These are phyloP conservation scores for Diplocarpon rosae DNA, from an alignment of 2,329 filamentous ascomycete species.

Conservation along the genomic window DNA sequence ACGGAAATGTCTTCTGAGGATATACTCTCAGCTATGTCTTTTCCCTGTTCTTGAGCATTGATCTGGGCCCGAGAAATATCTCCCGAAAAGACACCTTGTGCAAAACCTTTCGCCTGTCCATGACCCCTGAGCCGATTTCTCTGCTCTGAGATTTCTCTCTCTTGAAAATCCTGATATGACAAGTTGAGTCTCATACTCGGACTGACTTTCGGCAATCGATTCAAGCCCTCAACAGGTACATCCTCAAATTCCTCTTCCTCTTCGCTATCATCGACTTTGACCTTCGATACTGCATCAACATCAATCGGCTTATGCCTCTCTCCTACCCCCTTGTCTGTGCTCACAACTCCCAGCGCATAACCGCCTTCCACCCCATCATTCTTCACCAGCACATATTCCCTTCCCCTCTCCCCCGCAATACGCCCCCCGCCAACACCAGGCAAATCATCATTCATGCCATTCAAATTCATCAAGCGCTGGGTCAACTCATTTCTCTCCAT, in stretches of 20 bases:
- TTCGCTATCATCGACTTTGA: conserved; percentile 44
- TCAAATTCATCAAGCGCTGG: conserved; percentile 86
- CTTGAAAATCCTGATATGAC: conserved; percentile 21
- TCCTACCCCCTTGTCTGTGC: conserved; percentile 68
- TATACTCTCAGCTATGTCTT: conserved; percentile 5
- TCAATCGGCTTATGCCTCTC: conserved; percentile 84
- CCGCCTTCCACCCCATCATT: conserved; percentile 92
- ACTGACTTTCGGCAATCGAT: conserved; percentile 25
- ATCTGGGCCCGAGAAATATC: conserved; percentile 9
- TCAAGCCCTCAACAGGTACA: conserved; percentile 28
- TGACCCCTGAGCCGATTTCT: conserved; percentile 15
- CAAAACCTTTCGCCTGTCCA: conserved; percentile 6
- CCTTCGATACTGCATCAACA: conserved; percentile 55
- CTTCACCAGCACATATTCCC: conserved; percentile 92
- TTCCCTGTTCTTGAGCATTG: conserved; percentile 10
- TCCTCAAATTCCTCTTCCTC: conserved; percentile 48
- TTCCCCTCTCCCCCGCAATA: conserved; percentile 74
- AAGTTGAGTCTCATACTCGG: conserved; percentile 10
- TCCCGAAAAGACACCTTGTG: conserved; percentile 9
- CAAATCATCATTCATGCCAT: conserved; percentile 72
- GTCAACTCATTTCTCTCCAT: conserved; percentile 88
- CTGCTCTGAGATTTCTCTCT: conserved; percentile 20
- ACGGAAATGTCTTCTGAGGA: conserved; percentile 11
- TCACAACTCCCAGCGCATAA: conserved; percentile 91
- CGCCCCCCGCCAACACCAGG: conserved; percentile 49